Evolutionary conservation across 2,329 filamentous ascomycete species (phyloP).

Genomic region (Bipolaris cookei): DNA sequence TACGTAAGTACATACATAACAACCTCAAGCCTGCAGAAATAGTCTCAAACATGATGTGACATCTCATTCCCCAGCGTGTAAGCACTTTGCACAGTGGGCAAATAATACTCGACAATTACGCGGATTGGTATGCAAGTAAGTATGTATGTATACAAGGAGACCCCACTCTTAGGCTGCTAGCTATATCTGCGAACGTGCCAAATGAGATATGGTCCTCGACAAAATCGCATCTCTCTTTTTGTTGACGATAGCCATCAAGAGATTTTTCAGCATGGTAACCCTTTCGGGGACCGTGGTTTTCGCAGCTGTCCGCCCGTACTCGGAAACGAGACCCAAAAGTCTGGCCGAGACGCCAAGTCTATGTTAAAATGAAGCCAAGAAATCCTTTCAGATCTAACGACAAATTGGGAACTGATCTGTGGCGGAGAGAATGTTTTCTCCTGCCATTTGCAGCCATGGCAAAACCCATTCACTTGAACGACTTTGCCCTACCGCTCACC

Average conservation of each 20-base stretch:
- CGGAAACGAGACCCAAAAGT: background rate
- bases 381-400: background rate
- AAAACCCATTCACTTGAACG: constrained; percentile 1
- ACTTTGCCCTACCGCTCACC: background rate
- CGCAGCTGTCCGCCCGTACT: no score
- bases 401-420: constrained; percentile 3
- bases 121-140: no score
- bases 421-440: constrained; percentile 1
- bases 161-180: no score
- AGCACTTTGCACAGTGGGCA: no score
- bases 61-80: no score
- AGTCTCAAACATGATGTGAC: no score
- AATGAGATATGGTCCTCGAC: background rate
- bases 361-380: constrained; percentile 7
- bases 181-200: background rate
- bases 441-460: constrained; percentile 2
- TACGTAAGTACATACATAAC: no score
- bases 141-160: no score
- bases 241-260: background rate
- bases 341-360: constrained; percentile 11
- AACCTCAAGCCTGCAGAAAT: no score
- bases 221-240: background rate
- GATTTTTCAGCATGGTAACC: background rate
- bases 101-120: no score
- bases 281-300: background rate